phyloP scores from a whole-genome alignment of 192 early-diverging fungal genomes.

The Coemansia sp. region DNA sequence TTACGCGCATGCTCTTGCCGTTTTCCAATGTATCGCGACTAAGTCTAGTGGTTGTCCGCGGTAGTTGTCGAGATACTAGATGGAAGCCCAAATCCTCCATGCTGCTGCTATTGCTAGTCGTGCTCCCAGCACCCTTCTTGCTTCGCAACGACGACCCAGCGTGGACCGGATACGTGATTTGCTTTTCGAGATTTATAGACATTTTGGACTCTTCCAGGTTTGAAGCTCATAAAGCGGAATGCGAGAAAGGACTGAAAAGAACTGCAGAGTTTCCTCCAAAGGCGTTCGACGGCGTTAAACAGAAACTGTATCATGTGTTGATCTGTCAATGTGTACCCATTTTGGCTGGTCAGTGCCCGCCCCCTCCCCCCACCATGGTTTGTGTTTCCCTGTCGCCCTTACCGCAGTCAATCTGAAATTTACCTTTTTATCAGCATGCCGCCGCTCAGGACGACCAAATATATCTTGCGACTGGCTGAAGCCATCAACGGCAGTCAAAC shows the following conservation, averaged over 20 bases:
- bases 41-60: conserved; percentile 42
- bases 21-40: conserved; percentile 44
- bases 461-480: conserved; percentile 16
- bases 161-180: conserved; percentile 31
- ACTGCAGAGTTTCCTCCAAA: background rate
- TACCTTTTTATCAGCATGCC: conserved; percentile 20
- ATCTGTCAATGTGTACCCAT: too few relatives aligned
- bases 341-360: background rate
- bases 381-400: background rate
- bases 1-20: conserved; percentile 23
- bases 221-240: conserved; percentile 6
- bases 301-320: background rate
- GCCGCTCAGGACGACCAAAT: conserved; percentile 22
- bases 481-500: background rate
- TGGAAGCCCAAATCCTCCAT: conserved; percentile 25
- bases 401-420: background rate
- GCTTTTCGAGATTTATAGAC: conserved; percentile 49
- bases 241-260: background rate
- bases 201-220: conserved; percentile 7
- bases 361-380: too few relatives aligned
- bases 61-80: conserved; percentile 37
- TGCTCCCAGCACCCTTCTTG: background rate
- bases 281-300: too few relatives aligned
- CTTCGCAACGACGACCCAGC: conserved; percentile 24
- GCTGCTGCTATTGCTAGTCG: background rate